Base-by-base conservation (phyloP, 352 stramenopile species). In the Saprolegnia diclina region DNA sequence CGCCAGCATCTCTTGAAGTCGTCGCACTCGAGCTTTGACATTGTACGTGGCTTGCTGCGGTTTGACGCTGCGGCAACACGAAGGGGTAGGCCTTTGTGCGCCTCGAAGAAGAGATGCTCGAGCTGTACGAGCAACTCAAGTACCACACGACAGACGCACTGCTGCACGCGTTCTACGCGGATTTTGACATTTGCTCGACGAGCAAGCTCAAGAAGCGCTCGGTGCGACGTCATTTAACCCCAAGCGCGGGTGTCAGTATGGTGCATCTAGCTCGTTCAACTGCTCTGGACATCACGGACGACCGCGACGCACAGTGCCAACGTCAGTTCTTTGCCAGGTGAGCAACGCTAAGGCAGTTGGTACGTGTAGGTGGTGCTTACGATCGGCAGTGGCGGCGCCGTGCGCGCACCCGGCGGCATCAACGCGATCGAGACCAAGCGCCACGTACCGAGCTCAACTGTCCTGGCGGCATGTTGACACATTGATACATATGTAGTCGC, bases 151-250 rank as follows among this genome's bases (percentile, higher is more conserved):
- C 62, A 6, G 61, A 50, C 7, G 64, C 74, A 0, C 76, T 81
- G 29, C 78, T 78, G 0, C 50, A 74, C 3, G 73, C 77, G n/a
- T 89, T 90, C 65, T 93, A 90, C 71, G 40, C 82, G 19, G 77
- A 85, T 44, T 81, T 93, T 76, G 68, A 72, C n/a, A 88, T 91
- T 62, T 65, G 78, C 1, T 18, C 59, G 13, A 56, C 68, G 7
- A 82, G 76, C 44, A 89, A 87, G 52, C 88, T 77, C 71, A 91
- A 89, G 76, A 93, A 93, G 64, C 81, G 76, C 67, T 79, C 73
- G 56, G 82, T 88, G 35, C 50, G 78, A 72, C 10, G 0, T 35
- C 29, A 35, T 56, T n/a, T n/a, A n/a, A n/a, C n/a, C n/a, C n/a
- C 14, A 9, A 13, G 32, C 5, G 9, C 11, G 42, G 32, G n/a